A percentile compares a stretch with the other conserved stretches of the same genome.
phyloP scores from a whole-genome alignment of 2,329 filamentous ascomycete species.

The Colletotrichum magnum region DNA sequence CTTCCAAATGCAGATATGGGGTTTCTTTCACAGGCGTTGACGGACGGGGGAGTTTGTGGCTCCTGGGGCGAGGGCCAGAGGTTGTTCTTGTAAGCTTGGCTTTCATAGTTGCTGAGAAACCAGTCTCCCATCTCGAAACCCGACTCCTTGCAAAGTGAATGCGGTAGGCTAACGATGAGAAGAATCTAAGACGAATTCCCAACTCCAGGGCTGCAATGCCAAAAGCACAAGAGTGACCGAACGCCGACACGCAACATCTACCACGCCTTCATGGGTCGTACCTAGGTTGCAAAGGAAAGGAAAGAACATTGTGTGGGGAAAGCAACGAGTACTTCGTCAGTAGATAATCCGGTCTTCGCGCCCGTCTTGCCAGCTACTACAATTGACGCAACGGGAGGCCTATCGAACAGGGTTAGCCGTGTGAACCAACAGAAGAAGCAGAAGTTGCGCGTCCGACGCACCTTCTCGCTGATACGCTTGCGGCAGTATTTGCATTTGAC shows the following conservation, averaged over 20 bases:
- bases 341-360: slow-evolving; percentile 55
- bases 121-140: too few species aligned
- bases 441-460: slow-evolving; percentile 47
- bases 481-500: slow-evolving; percentile 78
- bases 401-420: slow-evolving; percentile 41
- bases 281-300: not conserved
- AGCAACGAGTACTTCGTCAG: not conserved
- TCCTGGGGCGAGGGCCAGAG: too few species aligned
- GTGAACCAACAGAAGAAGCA: too few species aligned
- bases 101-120: too few species aligned
- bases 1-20: not conserved
- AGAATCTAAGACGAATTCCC: not conserved
- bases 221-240: not conserved
- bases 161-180: not conserved
- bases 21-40: not conserved
- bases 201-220: not conserved
- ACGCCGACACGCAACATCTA: too few species aligned
- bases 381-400: slow-evolving; percentile 63
- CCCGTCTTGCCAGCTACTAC: slow-evolving; percentile 67
- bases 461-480: slow-evolving; percentile 75
- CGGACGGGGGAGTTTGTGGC: too few species aligned
- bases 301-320: not conserved
- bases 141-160: not conserved
- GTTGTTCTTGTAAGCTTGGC: too few species aligned
- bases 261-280: too few species aligned